Base-by-base conservation (phyloP, 2,329 filamentous ascomycete genomes). In the Neurospora sp. region DNA sequence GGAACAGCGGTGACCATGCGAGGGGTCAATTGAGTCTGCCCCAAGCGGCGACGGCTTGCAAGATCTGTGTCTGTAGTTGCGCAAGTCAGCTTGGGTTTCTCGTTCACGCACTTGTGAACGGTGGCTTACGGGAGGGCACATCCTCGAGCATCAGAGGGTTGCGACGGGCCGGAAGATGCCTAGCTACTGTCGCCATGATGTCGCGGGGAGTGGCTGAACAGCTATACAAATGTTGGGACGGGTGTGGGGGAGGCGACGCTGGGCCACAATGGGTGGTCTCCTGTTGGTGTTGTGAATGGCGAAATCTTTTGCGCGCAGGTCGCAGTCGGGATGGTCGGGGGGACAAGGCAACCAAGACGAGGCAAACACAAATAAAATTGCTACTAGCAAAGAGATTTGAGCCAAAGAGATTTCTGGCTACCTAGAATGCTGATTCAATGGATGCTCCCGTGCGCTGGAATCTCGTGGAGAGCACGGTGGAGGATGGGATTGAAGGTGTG, bases 1-100 rank as follows among this genome's bases (percentile, higher is more conserved):
- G 88, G 88, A 62, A 36, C 52, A 62, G 90, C 83, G 75, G 91
- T 89, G 40, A 90, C 89, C 76, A 93, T 89, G 82, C 93, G 96
- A 68, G 94, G 89, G 10, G 90, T 89, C 73, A 99, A 86, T 81
- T 96, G 92, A 33, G 96, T 99, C 82, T 97, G 94, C 66, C 95
- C 96, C 66, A 99, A 86, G 75, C 95, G 92, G 77, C 96, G 91
- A 78, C 93, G 90, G 80, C 90, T 84, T 73, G 97, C 88, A 69
- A 97, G 89, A 72, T 92, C 90, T 72, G 85, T 79, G 80, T 91
- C 91, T 93, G 76, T 68, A 69, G 17, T 68, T 66, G n/a, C 28
- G 52, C 52, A 17, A 36, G 52, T 62, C 52, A 62, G 52, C 23
- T 36, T 36, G 15, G 36, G 66, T 2, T 66, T 39, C 36, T 37